A percentile compares a stretch with the other conserved stretches of the same genome.
phyloP scores from a whole-genome alignment of 2,329 filamentous ascomycete species.

The Colletotrichum cordylinicola region DNA sequence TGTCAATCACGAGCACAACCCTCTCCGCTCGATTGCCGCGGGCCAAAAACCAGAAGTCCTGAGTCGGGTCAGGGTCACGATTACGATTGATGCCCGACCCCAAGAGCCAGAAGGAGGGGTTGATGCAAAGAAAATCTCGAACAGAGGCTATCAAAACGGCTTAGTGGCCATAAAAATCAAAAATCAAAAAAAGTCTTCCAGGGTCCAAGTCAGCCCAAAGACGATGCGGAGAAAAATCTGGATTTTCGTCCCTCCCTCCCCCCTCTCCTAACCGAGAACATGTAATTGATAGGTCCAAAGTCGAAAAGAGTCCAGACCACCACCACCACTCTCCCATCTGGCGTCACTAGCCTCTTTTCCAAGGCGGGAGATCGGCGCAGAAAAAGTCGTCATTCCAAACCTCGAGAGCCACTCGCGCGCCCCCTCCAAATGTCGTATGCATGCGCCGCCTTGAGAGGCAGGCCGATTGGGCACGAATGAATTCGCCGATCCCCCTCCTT shows the following conservation, averaged over 20 bases:
- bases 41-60: background rate
- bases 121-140: background rate
- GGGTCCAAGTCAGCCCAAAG: background rate
- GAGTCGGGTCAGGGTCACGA: background rate
- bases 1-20: background rate
- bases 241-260: background rate
- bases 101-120: background rate
- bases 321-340: background rate
- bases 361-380: constrained; percentile 22
- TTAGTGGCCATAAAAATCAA: background rate
- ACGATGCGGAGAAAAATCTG: background rate
- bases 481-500: background rate
- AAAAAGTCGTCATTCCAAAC: background rate
- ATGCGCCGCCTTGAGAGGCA: background rate
- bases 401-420: background rate
- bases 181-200: background rate
- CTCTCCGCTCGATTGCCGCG: background rate
- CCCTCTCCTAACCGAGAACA: background rate
- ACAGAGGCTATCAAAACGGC: background rate
- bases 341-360: constrained; percentile 3
- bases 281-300: background rate
- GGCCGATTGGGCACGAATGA: constrained; percentile 16
- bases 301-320: background rate
- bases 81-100: background rate
- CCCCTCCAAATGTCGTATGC: background rate